A percentile compares a stretch with the other conserved stretches of the same genome.
phyloP scores from a whole-genome alignment of 1,139 yeast species.

The Kurtzmaniella quercitrusa region DNA sequence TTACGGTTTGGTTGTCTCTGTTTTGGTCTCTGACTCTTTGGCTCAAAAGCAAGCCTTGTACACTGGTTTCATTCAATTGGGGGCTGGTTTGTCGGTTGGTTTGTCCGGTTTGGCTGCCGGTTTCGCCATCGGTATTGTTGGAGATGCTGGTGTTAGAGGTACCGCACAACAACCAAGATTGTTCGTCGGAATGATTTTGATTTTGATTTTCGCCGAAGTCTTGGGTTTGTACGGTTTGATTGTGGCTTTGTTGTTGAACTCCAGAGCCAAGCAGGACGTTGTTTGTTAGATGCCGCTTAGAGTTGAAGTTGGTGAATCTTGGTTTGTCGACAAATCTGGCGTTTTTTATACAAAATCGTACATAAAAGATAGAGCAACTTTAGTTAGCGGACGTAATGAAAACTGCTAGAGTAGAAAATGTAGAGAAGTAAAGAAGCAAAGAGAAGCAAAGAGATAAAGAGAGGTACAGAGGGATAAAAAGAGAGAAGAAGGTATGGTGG shows the following conservation, averaged over 20 bases:
- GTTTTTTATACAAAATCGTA: background rate
- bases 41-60: constrained; percentile 89
- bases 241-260: constrained; percentile 94
- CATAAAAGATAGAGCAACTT: background rate
- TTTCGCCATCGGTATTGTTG: constrained; percentile 97
- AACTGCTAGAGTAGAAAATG: too few relatives aligned
- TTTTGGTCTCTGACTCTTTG: constrained; percentile 86
- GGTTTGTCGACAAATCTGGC: background rate
- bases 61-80: constrained; percentile 97
- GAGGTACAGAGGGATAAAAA: too few relatives aligned
- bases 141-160: constrained; percentile 98
- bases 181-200: constrained; percentile 90
- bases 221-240: constrained; percentile 95
- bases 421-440: too few relatives aligned
- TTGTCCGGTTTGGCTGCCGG: constrained; percentile 97
- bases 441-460: too few relatives aligned
- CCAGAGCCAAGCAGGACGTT: constrained; percentile 93
- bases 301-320: background rate
- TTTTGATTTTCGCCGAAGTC: constrained; percentile 96
- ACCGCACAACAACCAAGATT: constrained; percentile 95
- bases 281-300: constrained; percentile 47
- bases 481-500: too few relatives aligned
- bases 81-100: constrained; percentile 98
- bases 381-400: background rate
- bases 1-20: constrained; percentile 96